Evolutionary conservation across 768 basidiomycete genomes (phyloP), one percentile per base, ranked within the genome.

Genomic region (Mycena crocata): DNA sequence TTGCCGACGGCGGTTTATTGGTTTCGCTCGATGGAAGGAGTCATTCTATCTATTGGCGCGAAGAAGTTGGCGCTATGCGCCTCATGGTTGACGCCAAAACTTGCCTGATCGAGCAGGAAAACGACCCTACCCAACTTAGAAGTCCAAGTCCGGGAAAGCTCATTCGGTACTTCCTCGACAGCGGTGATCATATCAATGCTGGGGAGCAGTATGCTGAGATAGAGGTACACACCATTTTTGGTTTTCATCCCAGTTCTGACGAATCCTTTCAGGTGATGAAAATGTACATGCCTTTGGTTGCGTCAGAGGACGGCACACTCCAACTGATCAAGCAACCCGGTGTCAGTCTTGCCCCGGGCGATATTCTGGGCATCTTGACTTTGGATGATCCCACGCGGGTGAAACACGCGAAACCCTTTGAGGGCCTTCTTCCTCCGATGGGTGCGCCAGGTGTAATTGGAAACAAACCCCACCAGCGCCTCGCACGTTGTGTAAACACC

Each of bases 241-340:
- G 48, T 34, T 51, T 52, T 37, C n/a, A 28, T 24, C 6, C 65
- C 23, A 26, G 45, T 60, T 64, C 49, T 66, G 14, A 32, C 32
- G 10, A 64, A 57, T 34, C 46, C 44, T 34, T 64, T 8, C 58
- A 93, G 92, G 93, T 95, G 66, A 96, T 98, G 95, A 98, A 99
- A 84, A 99, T 99, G 98, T 98, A 98, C 80, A 98, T 99, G 97
- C 96, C 96, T 5, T 88, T 99, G 60, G 90, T 94, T 60, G 95
- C 96, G 7, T 88, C 92, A 3, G 98, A 99, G 77, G 95, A 97
- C 77, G 98, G 98, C 73, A 86, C 91, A 49, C 91, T 96, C 21
- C 96, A 97, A 73, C 89, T 99, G 73, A 94, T 99, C 80, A 99
- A 99, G 81, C 98, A 99, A 77, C 94, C 98, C 61, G 98, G 98